These are phyloP conservation scores for Sugiyamaella japonica DNA, from an alignment of 1,139 yeast genomes.

Conservation along the genomic window DNA sequence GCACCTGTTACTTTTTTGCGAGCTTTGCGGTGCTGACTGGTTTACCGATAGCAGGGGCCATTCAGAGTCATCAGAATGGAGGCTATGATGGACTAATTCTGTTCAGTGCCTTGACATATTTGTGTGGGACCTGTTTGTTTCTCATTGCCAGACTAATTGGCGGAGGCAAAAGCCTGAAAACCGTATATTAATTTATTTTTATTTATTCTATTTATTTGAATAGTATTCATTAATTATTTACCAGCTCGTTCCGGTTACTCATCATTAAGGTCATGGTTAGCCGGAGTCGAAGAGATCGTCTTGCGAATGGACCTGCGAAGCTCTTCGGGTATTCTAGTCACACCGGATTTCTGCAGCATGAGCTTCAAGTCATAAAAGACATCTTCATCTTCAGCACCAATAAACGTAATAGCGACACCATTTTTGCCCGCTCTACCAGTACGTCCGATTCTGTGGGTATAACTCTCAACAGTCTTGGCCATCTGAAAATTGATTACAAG, in stretches of 20 bases:
- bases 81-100: conserved; percentile 37
- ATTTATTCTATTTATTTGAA: neutral
- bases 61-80: conserved; percentile 33
- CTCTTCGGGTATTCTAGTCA: conserved; percentile 55
- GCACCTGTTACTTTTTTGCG: conserved; percentile 65
- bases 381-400: conserved; percentile 58
- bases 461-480: conserved; percentile 75
- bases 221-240: neutral
- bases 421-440: conserved; percentile 91
- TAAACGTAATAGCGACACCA: conserved; percentile 74
- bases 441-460: conserved; percentile 91
- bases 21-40: conserved; percentile 58
- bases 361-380: conserved; percentile 54
- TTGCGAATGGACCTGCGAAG: conserved; percentile 32
- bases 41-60: conserved; percentile 56
- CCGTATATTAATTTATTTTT: conserved; percentile 21
- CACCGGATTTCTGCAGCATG: conserved; percentile 50
- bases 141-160: conserved; percentile 33
- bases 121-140: conserved; percentile 32
- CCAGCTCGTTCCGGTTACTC: neutral
- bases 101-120: conserved; percentile 37
- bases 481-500: conserved; percentile 85
- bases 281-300: neutral
- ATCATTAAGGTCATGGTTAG: conserved; percentile 1
- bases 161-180: conserved; percentile 31